Base-by-base conservation (phyloP, 2,329 filamentous ascomycete genomes). In the Akanthomyces uredinophilus region DNA sequence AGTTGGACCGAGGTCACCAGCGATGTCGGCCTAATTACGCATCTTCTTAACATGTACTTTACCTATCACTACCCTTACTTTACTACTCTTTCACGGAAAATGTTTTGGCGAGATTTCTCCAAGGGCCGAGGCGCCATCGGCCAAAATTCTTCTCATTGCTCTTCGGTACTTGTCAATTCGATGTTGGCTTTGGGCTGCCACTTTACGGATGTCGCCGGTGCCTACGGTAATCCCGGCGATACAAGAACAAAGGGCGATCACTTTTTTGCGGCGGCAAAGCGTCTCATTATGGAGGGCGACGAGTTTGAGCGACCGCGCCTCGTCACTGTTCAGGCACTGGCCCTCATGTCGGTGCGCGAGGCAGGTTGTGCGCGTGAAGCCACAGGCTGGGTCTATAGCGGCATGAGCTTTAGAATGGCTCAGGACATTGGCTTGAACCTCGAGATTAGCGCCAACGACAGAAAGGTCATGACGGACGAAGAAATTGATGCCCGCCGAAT, bases 41-140 rank as follows among this genome's bases (percentile, higher is more conserved):
- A 97, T 74, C 84, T 99, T 20, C 86, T 99, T 71, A 94, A 93
- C 70, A 93, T 98, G 91, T 99, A 99, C 76, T 98, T 98, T 77
- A 92, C 88, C 68, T 98, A 94, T 90, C 95, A 98, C 75, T 98
- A 98, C 74, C 88, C 92, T 20, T 98, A 95, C 76, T 99, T 98
- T 73, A 94, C 92, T 4, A 95, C 91, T 0, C 79, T 98, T 7
- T 94, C 93, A 14, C 96, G 91, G 72, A 87, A 83, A 43, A 78
- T 96, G 37, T 98, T 99, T 72, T 93, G 91, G 71, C 84, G 88
- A 47, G 93, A 98, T 72, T 97, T 96, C 68, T 74, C 88, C 50
- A 83, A 82, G 16, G 94, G 95, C 0, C 87, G 83, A 64, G 84
- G 84, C 4, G 79, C 79, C 1, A 75, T 80, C 8, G 75, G 73